Evolutionary conservation across 495 filamentous ascomycete species (phyloP), one percentile per base, ranked within the genome.

Genomic region (Penicillium macrosclerotiorum): DNA sequence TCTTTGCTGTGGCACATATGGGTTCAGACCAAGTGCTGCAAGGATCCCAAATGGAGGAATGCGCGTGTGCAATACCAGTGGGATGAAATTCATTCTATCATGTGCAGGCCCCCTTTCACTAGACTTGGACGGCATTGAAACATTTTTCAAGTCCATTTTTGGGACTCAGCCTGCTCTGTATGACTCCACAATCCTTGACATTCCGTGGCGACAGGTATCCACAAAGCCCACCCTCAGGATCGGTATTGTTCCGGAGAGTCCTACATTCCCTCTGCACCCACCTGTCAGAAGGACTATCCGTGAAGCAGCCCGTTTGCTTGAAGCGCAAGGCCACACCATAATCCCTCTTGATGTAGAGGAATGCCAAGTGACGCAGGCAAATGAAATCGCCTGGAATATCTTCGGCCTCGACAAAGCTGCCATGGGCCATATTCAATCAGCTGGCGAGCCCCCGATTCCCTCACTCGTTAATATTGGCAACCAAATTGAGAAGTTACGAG

Each of bases 1-100:
- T 6, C 74, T 73, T 16, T 81, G 79, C 45, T 77, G 77, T 51
- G 80, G 77, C 14, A 52, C 83, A 1, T 87, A 76, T 55, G 78
- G 79, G 2, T 57, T 73, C 41, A 45, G 54, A 41, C 69, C 69
- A 2, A 56, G 53, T n/a, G 47, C 51, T 20, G 41, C 71, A 19
- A 63, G 81, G 14, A 46, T 86, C 5, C 77, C 83, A 26, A 63
- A 49, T 19, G 55, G 55, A 27, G 52, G 72, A 38, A 75, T 76
- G 73, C 73, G 75, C 3, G 74, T 71, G 43, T 70, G 60, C 40
- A 74, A 72, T 57, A 74, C 51, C 20, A 49, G 73, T 31, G 77
- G 77, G 14, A 75, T 79, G 51, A 75, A 69, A 45, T 66, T 68
- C 33, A 47, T 77, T 9, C 66, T 77, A 13, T 74, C 74, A 4